A percentile compares a stretch with the other conserved stretches of the same genome.
Evolutionary conservation across 1,139 yeast genomes (phyloP).

Genomic region (Suhomyces bribrorum): DNA sequence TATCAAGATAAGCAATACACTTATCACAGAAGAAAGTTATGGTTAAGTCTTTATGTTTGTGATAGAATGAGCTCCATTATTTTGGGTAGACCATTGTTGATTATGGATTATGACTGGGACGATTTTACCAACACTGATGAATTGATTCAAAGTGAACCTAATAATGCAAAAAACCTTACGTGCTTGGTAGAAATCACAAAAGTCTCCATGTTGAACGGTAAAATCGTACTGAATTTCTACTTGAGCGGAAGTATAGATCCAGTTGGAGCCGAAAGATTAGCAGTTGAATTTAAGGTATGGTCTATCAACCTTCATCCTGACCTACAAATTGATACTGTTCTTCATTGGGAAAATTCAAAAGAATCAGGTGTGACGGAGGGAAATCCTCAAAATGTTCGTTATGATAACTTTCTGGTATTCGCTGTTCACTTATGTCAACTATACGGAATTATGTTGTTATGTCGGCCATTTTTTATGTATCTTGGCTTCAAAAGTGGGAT

Average conservation of each 20-base stretch:
- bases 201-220: conserved; percentile 28
- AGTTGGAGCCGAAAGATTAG: conserved; percentile 35
- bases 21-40: conserved; percentile 33
- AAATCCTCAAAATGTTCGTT: conserved; percentile 4
- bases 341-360: conserved; percentile 13
- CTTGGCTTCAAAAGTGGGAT: conserved; percentile 16
- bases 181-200: conserved; percentile 18
- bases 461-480: conserved; percentile 50
- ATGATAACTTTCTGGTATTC: conserved; percentile 26
- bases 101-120: conserved; percentile 45
- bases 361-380: conserved; percentile 4
- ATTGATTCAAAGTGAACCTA: conserved; percentile 13
- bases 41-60: conserved; percentile 40
- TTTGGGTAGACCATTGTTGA: conserved; percentile 44
- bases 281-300: conserved; percentile 44
- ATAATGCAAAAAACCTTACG: conserved; percentile 14
- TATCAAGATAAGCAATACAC: conserved; percentile 15
- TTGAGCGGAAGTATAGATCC: conserved; percentile 37
- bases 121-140: conserved; percentile 23
- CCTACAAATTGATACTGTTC: conserved; percentile 20
- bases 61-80: conserved; percentile 41
- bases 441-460: conserved; percentile 41
- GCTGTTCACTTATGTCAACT: conserved; percentile 42
- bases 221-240: conserved; percentile 36
- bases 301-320: conserved; percentile 32